Evolutionary conservation across 257 asterid genomes (phyloP).

Genomic region (Solanum virginianum): DNA sequence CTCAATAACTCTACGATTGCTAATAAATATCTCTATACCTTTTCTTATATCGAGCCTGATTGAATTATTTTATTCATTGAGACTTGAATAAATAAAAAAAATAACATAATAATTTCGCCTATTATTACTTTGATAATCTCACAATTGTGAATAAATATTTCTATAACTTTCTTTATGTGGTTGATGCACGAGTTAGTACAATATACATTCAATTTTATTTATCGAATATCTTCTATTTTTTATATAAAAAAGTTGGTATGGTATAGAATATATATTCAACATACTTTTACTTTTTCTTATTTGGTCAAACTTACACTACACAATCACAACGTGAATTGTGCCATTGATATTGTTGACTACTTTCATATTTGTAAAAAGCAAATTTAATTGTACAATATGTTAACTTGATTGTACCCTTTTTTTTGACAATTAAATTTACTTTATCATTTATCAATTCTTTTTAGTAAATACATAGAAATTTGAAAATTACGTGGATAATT

Average conservation of each 20-base stretch:
- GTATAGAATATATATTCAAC: neutral
- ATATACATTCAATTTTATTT: neutral
- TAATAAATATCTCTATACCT: neutral
- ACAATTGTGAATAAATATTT: neutral
- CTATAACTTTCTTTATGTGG: neutral
- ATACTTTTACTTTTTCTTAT: neutral
- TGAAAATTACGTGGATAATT: too few species aligned
- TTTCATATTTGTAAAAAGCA: neutral
- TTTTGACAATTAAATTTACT: too few species aligned
- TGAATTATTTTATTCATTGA: neutral
- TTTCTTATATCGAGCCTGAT: too few species aligned
- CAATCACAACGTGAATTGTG: neutral
- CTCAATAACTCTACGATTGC: fast-evolving
- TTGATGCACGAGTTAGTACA: neutral
- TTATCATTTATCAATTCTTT: too few species aligned
- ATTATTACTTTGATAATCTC: neutral
- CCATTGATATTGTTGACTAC: neutral
- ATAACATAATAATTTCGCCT: neutral
- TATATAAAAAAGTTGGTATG: too few species aligned
- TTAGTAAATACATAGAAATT: too few species aligned
- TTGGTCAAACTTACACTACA: neutral
- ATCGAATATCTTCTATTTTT: neutral
- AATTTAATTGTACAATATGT: neutral
- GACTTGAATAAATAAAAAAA: neutral
- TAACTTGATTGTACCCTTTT: neutral